A percentile compares a stretch with the other conserved stretches of the same genome.
Conservation (phyloP, 495 filamentous ascomycete species). For the Penicillium bovifimosum region DNA sequence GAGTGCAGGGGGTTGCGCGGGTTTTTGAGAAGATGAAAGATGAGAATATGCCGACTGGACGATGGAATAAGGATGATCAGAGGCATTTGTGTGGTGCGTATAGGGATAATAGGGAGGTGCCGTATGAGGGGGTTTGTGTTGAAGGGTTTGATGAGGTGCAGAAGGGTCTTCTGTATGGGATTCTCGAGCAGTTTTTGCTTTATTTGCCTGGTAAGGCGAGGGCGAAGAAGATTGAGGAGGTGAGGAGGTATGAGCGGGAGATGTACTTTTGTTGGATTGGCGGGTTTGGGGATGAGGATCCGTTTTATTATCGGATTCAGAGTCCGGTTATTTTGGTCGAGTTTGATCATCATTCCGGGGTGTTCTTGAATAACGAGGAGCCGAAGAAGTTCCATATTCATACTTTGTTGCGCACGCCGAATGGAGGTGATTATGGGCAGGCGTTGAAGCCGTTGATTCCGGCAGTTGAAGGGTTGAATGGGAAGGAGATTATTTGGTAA, state of each 20-base stretch:
- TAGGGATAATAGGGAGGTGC: constrained; percentile 68
- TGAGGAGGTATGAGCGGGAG: constrained; percentile 50
- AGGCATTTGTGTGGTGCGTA: constrained; percentile 69
- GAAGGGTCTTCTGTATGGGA: constrained; percentile 47
- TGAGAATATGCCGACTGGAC: constrained; percentile 56
- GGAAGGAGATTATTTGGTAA: constrained; percentile 42
- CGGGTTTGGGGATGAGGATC: constrained; percentile 55
- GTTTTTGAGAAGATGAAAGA: constrained; percentile 53
- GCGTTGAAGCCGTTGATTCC: constrained; percentile 43
- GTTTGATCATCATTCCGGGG: constrained; percentile 77
- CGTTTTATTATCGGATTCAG: constrained; percentile 74
- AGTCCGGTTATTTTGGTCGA: constrained; percentile 66
- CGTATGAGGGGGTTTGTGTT: constrained; percentile 60
- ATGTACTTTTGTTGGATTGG: constrained; percentile 78
- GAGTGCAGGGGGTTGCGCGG: constrained; percentile 46
- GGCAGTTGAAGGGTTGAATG: constrained; percentile 32
- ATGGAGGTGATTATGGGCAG: constrained; percentile 68
- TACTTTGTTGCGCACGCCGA: constrained; percentile 63
- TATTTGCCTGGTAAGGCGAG: constrained; percentile 55
- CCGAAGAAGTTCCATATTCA: constrained; percentile 76
- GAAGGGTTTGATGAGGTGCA: constrained; percentile 40
- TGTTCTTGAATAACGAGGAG: constrained; percentile 66
- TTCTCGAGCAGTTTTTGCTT: constrained; percentile 56
- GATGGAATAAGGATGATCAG: constrained; percentile 73
- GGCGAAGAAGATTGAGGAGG: constrained; percentile 45